Base-by-base conservation (phyloP, 192 early-diverging fungal genomes). In the Radiomyces spectabilis region DNA sequence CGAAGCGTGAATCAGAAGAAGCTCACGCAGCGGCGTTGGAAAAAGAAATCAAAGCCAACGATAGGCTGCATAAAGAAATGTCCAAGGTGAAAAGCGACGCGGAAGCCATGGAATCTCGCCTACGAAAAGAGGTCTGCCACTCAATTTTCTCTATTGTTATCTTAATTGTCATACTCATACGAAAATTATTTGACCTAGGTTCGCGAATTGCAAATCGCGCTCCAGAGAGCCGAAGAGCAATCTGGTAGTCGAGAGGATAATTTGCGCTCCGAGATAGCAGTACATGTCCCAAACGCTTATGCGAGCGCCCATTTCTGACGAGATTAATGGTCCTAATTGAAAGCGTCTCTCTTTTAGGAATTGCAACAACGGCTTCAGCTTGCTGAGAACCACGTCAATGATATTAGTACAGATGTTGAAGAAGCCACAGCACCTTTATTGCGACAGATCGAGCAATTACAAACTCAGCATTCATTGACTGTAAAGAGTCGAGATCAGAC, bases 41-140 rank as follows among this genome's bases (percentile, higher is more conserved):
- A 19, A 73, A 70, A 19, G 75, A 77, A 51, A 50, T 74, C 41
- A 56, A 57, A 39, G 67, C 67, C n/a, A 72, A 68, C 21, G 66
- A 63, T 26, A 45, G 58, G 16, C 32, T 77, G 4, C 69, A 74
- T 37, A 71, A 73, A 38, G 72, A 72, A 30, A 45, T 77, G 16
- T 55, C 51, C 1, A 53, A 60, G 19, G 40, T 53, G 0, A 66
- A 71, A 12, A 16, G 68, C 8, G 60, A 56, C 9, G 50, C 65
- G 1, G 63, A 69, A 22, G 59, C 59, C 2, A 43, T 62, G 4
- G 61, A 77, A 27, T 32, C 57, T 7, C 49, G 61, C 8, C 39
- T 68, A 25, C 27, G 63, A 31, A 53, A 56, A 21, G 65, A 71
- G 35, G 61, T 47, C 10, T 37, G 51, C 26, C 13, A 35, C 4